These are phyloP conservation scores for Citrullus colocynthis DNA, from an alignment of 306 rosid genomes.

Conservation along the genomic window DNA sequence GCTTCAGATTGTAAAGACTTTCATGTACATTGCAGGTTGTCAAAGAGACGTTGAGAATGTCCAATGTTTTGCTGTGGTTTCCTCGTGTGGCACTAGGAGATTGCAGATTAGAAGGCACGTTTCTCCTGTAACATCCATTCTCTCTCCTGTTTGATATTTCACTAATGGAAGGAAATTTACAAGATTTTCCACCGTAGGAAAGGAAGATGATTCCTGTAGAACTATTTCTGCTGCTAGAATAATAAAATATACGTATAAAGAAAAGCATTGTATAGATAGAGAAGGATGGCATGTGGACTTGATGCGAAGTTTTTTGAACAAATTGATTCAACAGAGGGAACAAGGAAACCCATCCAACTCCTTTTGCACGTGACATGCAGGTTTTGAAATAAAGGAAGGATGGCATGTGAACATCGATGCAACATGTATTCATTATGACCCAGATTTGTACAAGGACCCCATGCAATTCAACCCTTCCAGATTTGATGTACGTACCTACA, in stretches of 20 bases:
- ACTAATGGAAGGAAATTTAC: background rate
- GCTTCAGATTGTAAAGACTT: background rate
- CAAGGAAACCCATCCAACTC: background rate
- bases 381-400: constrained; percentile 50
- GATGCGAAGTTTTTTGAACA: background rate
- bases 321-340: background rate
- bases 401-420: constrained; percentile 69
- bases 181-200: background rate
- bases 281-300: background rate
- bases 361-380: constrained; percentile 18
- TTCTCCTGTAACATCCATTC: background rate
- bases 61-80: constrained; percentile 57
- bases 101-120: constrained; percentile 48
- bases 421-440: constrained; percentile 50
- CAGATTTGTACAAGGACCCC: constrained; percentile 45
- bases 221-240: background rate
- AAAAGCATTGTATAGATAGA: background rate
- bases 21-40: constrained; percentile 32
- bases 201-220: background rate
- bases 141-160: background rate
- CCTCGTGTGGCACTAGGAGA: constrained; percentile 58
- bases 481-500: constrained; percentile 36
- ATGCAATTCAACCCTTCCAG: constrained; percentile 55
- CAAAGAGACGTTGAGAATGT: constrained; percentile 68
- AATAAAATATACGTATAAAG: background rate